Evolutionary conservation across 179 eudicot genomes (phyloP).

Genomic region (Carnegiea gigantea): DNA sequence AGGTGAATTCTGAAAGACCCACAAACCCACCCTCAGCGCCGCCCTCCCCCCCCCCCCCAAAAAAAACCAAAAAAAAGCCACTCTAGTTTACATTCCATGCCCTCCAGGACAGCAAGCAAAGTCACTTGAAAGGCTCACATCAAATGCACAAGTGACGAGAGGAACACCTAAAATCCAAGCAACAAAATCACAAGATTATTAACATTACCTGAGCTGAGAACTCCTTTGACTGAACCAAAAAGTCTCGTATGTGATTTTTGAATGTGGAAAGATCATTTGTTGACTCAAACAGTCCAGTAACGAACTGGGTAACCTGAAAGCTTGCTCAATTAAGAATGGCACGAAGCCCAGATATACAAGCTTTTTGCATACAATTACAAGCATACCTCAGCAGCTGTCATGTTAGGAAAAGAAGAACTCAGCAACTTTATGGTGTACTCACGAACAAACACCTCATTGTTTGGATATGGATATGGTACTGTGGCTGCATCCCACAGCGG

Average conservation of each 20-base stretch:
- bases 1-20: not conserved
- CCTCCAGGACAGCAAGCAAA: not conserved
- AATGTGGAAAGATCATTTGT: constrained; percentile 69
- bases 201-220: constrained; percentile 88
- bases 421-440: constrained; percentile 90
- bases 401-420: constrained; percentile 88
- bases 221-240: constrained; percentile 95
- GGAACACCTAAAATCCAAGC: constrained; percentile 8
- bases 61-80: not conserved
- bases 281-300: constrained; percentile 80
- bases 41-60: too few relatives aligned
- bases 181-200: not conserved
- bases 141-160: not conserved
- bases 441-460: constrained; percentile 65
- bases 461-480: constrained; percentile 72
- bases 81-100: not conserved
- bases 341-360: not conserved
- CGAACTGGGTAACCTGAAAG: constrained; percentile 83
- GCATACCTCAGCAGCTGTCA: constrained; percentile 76
- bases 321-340: not conserved
- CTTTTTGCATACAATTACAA: not conserved
- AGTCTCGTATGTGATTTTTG: constrained; percentile 93
- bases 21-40: not conserved
- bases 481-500: constrained; percentile 91
- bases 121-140: not conserved